Evolutionary conservation across 176 grass and related monocot genomes (phyloP).

Genomic region (Cocos nucifera): DNA sequence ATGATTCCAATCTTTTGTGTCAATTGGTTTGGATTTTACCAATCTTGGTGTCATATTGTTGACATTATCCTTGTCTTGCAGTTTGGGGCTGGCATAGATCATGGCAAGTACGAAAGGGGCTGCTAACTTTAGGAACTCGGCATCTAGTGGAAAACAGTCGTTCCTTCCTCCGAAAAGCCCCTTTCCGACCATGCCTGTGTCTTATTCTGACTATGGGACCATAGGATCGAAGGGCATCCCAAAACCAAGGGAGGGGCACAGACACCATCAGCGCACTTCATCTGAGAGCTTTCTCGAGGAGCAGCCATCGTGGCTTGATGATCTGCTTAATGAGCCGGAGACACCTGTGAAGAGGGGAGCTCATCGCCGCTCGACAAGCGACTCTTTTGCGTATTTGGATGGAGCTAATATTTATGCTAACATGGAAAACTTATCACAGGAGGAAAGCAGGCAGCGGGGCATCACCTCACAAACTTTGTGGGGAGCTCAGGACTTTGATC

Average conservation of each 20-base stretch:
- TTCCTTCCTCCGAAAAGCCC: slow-evolving; percentile 67
- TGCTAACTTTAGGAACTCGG: slow-evolving; percentile 2
- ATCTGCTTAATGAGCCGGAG: slow-evolving; percentile 81
- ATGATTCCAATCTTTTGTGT: no score
- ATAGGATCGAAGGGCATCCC: slow-evolving; percentile 40
- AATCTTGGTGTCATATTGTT: no score
- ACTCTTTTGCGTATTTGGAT: slow-evolving; percentile 69
- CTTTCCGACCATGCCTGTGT: slow-evolving; percentile 36
- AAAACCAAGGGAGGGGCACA: slow-evolving; percentile 26
- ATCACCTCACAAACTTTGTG: neutral
- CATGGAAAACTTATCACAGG: slow-evolving; percentile 4
- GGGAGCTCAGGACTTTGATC: slow-evolving; percentile 1
- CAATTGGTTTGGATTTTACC: no score
- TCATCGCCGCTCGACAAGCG: slow-evolving; percentile 85
- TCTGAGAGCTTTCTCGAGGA: slow-evolving; percentile 92
- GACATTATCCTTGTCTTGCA: no score
- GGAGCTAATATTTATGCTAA: slow-evolving; percentile 20
- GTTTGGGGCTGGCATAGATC: slow-evolving; percentile 10
- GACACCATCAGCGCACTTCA: slow-evolving; percentile 64
- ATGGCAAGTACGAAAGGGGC: slow-evolving; percentile 38
- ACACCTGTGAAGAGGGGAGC: slow-evolving; percentile 39
- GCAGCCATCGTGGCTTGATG: slow-evolving; percentile 91
- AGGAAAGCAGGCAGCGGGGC: neutral
- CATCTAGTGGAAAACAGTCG: neutral
- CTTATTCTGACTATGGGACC: slow-evolving; percentile 48